phyloP scores from a whole-genome alignment of 2,329 filamentous ascomycete genomes.

The Exophiala lecanii-corni region DNA sequence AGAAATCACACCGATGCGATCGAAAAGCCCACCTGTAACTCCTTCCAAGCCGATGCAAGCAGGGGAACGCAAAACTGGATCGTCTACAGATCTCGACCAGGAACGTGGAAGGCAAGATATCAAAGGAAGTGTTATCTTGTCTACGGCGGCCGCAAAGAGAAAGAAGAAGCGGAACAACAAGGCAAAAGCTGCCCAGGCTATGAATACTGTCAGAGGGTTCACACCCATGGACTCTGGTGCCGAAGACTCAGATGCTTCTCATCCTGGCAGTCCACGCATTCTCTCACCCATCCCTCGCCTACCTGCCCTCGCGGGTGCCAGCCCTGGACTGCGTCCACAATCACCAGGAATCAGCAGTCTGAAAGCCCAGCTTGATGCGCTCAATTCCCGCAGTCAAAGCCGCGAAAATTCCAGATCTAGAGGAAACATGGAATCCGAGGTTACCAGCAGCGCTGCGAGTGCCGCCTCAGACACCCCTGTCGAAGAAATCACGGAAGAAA shows the following conservation, averaged over 20 bases:
- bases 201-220: conserved; percentile 42
- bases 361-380: conserved; percentile 72
- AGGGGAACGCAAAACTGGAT: conserved; percentile 1
- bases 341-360: conserved; percentile 75
- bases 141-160: conserved; percentile 30
- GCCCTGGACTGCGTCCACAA: conserved; percentile 47
- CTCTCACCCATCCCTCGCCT: conserved; percentile 30
- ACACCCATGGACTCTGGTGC: conserved; percentile 41
- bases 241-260: conserved; percentile 44
- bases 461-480: conserved; percentile 57
- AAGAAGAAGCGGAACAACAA: conserved; percentile 41
- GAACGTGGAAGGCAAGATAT: conserved; percentile 23
- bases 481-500: conserved; percentile 65
- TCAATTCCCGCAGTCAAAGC: conserved; percentile 60
- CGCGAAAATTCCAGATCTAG: conserved; percentile 54
- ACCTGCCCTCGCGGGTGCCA: conserved; percentile 31
- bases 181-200: conserved; percentile 26
- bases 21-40: conserved; percentile 20
- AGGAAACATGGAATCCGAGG: conserved; percentile 42
- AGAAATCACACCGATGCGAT: conserved; percentile 25
- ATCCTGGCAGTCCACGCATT: conserved; percentile 32
- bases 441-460: conserved; percentile 54
- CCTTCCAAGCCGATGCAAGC: conserved; percentile 14
- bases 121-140: conserved; percentile 30
- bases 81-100: conserved; percentile 3